A percentile compares a stretch with the other conserved stretches of the same genome.
phyloP scores from a whole-genome alignment of 225 moss, liverwort and hornwort species.

The Bryum argenteum region DNA sequence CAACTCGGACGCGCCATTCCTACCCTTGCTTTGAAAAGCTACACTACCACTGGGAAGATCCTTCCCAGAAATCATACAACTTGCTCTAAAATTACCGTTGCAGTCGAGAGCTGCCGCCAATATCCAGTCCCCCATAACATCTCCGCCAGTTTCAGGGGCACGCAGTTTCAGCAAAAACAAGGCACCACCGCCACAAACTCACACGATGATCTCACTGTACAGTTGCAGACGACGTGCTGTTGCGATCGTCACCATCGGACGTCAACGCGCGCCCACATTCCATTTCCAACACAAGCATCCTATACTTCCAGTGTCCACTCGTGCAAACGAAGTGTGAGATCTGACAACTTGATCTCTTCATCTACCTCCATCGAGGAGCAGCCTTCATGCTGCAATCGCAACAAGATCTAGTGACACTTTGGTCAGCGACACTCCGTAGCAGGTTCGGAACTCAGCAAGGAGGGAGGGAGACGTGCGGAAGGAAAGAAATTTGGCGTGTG shows the following conservation, averaged over 20 bases:
- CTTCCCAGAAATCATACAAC: neutral
- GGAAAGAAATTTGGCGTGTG: too few species aligned
- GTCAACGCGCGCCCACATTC: neutral
- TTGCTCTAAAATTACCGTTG: conserved; percentile 1
- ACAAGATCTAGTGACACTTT: too few species aligned
- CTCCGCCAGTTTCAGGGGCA: neutral
- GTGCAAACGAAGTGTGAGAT: too few species aligned
- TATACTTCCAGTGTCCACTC: neutral
- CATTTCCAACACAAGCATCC: neutral
- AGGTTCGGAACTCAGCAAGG: too few species aligned
- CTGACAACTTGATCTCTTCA: too few species aligned
- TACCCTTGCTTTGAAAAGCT: neutral
- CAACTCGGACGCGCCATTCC: conserved; percentile 15
- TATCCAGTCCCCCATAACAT: neutral
- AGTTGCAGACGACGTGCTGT: neutral
- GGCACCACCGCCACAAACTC: conserved; percentile 10
- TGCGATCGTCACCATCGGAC: too few species aligned
- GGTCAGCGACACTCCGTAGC: too few species aligned
- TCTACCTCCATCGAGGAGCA: too few species aligned
- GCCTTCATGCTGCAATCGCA: neutral
- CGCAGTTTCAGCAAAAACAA: neutral
- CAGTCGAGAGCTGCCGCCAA: neutral
- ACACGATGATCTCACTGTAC: neutral
- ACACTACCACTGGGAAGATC: neutral
- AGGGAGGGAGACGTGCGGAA: too few species aligned